A percentile compares a stretch with the other conserved stretches of the same genome.
phyloP scores from a whole-genome alignment of 495 filamentous ascomycete genomes.

The Xylaria castorea region DNA sequence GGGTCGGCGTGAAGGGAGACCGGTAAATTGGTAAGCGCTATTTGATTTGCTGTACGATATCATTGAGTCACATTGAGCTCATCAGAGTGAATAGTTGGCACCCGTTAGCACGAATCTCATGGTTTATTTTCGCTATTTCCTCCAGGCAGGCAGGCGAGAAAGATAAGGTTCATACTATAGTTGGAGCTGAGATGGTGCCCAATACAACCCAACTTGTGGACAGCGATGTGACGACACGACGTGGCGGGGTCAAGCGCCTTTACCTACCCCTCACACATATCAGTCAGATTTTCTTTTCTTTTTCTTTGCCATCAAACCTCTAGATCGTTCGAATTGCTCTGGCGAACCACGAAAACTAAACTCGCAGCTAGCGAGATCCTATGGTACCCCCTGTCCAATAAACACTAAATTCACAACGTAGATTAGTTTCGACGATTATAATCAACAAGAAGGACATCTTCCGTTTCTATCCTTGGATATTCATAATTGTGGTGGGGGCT shows the following conservation, averaged over 20 bases:
- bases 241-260: background rate
- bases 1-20: background rate
- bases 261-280: background rate
- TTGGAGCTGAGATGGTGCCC: background rate
- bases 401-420: background rate
- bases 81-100: background rate
- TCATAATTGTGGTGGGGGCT: background rate
- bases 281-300: background rate
- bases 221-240: background rate
- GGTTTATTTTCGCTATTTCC: background rate
- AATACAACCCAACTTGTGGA: background rate
- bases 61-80: background rate
- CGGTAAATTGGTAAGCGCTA: background rate
- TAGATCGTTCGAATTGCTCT: background rate
- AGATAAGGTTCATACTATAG: background rate
- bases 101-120: background rate
- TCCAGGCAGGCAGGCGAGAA: background rate
- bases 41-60: background rate
- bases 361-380: background rate
- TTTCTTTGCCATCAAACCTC: background rate
- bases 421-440: background rate
- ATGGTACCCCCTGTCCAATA: background rate
- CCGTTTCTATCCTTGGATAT: too few species aligned
- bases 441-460: background rate
- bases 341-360: background rate